phyloP scores from a whole-genome alignment of 106 monocot species.

The Phalaenopsis equestris region DNA sequence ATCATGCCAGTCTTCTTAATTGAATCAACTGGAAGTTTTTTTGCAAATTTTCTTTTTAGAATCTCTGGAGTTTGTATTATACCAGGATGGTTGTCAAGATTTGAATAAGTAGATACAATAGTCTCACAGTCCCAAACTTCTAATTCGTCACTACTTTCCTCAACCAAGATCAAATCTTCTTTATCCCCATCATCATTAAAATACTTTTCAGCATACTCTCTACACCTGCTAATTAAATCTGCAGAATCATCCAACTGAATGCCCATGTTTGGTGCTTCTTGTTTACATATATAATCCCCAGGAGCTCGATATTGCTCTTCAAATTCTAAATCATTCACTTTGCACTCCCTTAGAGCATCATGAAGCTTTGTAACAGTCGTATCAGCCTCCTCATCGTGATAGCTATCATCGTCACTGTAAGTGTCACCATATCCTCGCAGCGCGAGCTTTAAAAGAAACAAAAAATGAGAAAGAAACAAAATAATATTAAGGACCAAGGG shows the following conservation, averaged over 20 bases:
- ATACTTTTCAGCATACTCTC: slow-evolving; percentile 83
- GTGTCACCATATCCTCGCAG: slow-evolving; percentile 54
- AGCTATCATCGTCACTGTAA: slow-evolving; percentile 28
- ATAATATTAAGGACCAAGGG: not conserved
- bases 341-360: slow-evolving; percentile 49
- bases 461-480: not conserved
- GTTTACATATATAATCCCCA: slow-evolving; percentile 24
- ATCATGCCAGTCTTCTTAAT: slow-evolving; percentile 37
- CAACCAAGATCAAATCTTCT: slow-evolving; percentile 37
- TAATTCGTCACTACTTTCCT: slow-evolving; percentile 86
- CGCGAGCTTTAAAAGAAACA: slow-evolving; percentile 43
- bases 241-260: slow-evolving; percentile 22
- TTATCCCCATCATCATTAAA: slow-evolving; percentile 41
- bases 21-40: slow-evolving; percentile 23
- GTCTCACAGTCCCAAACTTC: slow-evolving; percentile 93
- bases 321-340: slow-evolving; percentile 27
- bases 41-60: slow-evolving; percentile 26
- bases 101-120: slow-evolving; percentile 88
- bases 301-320: slow-evolving; percentile 61
- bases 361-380: slow-evolving; percentile 44
- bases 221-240: slow-evolving; percentile 58
- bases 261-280: slow-evolving; percentile 13
- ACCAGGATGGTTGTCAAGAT: slow-evolving; percentile 91
- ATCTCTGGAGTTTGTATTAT: slow-evolving; percentile 72
- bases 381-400: slow-evolving; percentile 28